phyloP scores from a whole-genome alignment of 139 green algal species.

The Micractinium conductrix region DNA sequence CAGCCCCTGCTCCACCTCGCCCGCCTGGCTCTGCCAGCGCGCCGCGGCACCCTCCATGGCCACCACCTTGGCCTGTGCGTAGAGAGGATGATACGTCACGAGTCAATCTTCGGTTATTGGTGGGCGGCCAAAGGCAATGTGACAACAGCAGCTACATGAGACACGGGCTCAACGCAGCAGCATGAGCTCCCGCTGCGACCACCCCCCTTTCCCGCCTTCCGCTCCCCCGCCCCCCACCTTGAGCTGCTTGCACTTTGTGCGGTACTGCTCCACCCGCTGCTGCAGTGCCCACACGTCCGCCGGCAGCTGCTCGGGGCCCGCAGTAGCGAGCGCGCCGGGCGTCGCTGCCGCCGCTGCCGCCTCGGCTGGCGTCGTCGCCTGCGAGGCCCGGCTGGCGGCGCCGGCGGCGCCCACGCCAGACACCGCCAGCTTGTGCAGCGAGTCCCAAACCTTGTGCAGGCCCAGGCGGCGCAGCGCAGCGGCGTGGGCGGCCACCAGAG shows the following conservation, averaged over 20 bases:
- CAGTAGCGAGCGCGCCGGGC: neutral
- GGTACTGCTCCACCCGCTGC: conserved; percentile 31
- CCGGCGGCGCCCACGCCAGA: neutral
- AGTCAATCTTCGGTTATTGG: no score
- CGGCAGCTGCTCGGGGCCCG: neutral
- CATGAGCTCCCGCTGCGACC: no score
- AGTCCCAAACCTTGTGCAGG: conserved; percentile 38
- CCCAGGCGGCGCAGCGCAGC: conserved; percentile 26
- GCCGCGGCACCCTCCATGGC: conserved; percentile 1
- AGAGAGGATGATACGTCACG: neutral
- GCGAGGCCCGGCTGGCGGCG: neutral
- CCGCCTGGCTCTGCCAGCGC: conserved; percentile 26
- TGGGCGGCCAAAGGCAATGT: no score
- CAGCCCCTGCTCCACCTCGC: conserved; percentile 24
- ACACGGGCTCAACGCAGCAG: no score
- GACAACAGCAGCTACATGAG: no score
- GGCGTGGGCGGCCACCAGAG: neutral
- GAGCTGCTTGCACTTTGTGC: neutral
- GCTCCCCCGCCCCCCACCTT: no score
- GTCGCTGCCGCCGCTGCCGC: no score
- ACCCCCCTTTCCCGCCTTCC: no score
- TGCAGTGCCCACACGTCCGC: conserved; percentile 13
- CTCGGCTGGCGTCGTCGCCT: conserved; percentile 9
- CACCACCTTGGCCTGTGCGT: conserved; percentile 14
- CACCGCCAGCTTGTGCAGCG: conserved; percentile 32